Base-by-base conservation (phyloP, 768 basidiomycete genomes). In the Suillus spraguei region DNA sequence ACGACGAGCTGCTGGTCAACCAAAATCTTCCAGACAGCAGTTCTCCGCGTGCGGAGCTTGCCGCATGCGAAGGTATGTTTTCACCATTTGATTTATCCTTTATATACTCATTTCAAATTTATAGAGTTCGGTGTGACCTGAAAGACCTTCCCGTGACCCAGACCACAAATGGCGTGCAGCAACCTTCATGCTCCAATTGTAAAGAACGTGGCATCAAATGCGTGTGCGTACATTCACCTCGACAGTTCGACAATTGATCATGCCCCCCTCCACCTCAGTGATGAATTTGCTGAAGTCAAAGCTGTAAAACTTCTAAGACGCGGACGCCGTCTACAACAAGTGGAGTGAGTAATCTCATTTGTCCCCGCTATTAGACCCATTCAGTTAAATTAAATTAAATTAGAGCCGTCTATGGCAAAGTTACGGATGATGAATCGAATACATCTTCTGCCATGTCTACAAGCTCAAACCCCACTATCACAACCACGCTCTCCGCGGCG, bases 41-140 rank as follows among this genome's bases (percentile, higher is more conserved):
- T 94, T 93, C 77, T 92, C 91, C n/a, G 95, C 95, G 9, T 97
- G 95, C 73, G 94, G 94, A 63, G 93, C 94, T 36, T 97, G 95
- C 76, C 87, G 94, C 64, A 92, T 92, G 87, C 78, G 95, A 73
- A 85, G 95, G 89, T 90, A 60, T 44, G 77, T 67, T 42, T 56
- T 6, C 10, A 17, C 0, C 6, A 32, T 63, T 59, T 1, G 60
- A 28, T 28, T 52, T 24, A 14, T 35, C 2, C 52, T 42, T 16
- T 5, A 28, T 32, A 3, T 55, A 47, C n/a, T 60, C 20, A 20
- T 20, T 14, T 52, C 24, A 36, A 4, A 58, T 54, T 17, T 1
- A 33, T 70, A 95, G 93, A 73, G 95, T 97, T 24, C 92, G 93
- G 61, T 97, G 95, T 72, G 95, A 97, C 80, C 85, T 97, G 62